Percentiles rank a stretch among this genome's conserved stretches.
Evolutionary conservation across 2,329 filamentous ascomycete genomes (phyloP).

Genomic region (Fusarium dlaminii): DNA sequence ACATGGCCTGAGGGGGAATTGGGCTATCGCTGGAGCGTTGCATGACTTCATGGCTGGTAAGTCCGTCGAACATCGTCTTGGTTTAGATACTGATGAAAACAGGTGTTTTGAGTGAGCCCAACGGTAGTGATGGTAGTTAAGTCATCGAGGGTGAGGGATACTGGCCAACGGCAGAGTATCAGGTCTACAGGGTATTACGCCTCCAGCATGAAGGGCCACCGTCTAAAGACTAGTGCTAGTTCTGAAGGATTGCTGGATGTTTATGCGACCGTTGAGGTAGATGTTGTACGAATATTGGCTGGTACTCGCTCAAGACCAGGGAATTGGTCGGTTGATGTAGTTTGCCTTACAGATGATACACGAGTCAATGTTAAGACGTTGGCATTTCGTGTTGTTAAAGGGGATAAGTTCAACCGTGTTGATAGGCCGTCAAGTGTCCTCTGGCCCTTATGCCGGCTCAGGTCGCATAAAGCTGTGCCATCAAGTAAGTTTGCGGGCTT

Average conservation of each 20-base stretch:
- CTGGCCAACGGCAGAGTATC: conserved; percentile 19
- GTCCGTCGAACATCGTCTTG: rapidly evolving
- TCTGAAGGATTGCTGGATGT: not conserved
- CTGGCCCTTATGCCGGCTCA: no score
- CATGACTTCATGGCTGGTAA: conserved; percentile 54
- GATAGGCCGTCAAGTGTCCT: not conserved
- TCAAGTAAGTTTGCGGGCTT: no score
- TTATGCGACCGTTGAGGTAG: not conserved
- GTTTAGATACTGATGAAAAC: rapidly evolving
- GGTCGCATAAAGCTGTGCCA: no score
- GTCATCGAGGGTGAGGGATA: conserved; percentile 6
- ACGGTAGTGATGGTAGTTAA: not conserved
- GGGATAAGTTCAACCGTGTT: not conserved
- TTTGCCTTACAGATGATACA: not conserved
- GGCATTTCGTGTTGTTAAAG: not conserved
- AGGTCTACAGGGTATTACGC: conserved; percentile 31
- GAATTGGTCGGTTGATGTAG: not conserved
- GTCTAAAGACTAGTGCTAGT: not conserved
- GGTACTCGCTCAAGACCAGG: conserved; percentile 7
- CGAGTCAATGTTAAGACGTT: not conserved
- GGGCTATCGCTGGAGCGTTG: conserved; percentile 51
- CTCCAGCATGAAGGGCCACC: not conserved
- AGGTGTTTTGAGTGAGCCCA: conserved; percentile 16
- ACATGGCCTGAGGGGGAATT: conserved; percentile 56
- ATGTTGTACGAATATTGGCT: not conserved